Conservation (phyloP, 2,329 filamentous ascomycete species). For the Keithomyces neogunnii region DNA sequence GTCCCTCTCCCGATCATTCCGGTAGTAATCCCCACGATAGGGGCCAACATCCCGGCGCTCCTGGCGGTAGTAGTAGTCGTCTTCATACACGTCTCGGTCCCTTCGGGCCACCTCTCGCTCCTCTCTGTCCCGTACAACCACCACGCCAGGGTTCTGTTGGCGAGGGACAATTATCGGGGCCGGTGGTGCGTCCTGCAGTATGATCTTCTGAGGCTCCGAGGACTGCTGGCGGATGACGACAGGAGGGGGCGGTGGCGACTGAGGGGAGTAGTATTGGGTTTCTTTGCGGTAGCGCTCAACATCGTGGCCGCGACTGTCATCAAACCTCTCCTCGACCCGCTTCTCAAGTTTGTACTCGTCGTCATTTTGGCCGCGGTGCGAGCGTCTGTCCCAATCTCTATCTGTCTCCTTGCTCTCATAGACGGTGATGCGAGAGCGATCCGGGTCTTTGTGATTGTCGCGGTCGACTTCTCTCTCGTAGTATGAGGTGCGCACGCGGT, state of each 20-base stretch:
- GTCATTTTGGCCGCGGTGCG: slow-evolving; percentile 32
- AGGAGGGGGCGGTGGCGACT: slow-evolving; percentile 39
- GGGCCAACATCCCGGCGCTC: slow-evolving; percentile 35
- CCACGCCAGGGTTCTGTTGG: slow-evolving; percentile 31
- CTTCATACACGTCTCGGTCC: slow-evolving; percentile 29
- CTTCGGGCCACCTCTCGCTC: slow-evolving; percentile 24
- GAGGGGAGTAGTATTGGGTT: slow-evolving; percentile 51
- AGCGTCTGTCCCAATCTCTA: slow-evolving; percentile 36
- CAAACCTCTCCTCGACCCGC: slow-evolving; percentile 40
- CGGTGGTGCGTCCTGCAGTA: slow-evolving; percentile 50
- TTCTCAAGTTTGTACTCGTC: slow-evolving; percentile 48
- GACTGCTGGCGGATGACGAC: slow-evolving; percentile 49
- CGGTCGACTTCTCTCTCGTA: slow-evolving; percentile 38
- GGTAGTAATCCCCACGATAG: slow-evolving; percentile 27
- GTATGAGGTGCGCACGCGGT: slow-evolving; percentile 29
- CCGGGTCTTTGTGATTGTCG: slow-evolving; percentile 18
- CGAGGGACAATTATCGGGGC: slow-evolving; percentile 42
- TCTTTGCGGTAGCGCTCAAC: slow-evolving; percentile 53
- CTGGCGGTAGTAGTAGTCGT: slow-evolving; percentile 45
- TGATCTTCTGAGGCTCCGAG: slow-evolving; percentile 49
- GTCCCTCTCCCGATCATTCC: slow-evolving; percentile 17
- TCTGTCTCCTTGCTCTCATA: slow-evolving; percentile 26
- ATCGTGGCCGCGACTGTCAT: slow-evolving; percentile 37
- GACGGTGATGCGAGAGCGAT: slow-evolving; percentile 23
- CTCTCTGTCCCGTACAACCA: slow-evolving; percentile 36